A percentile compares a stretch with the other conserved stretches of the same genome.
phyloP scores from a whole-genome alignment of 164 flowering plant species.

The Vitis vinifera region ASM3070453v1 NC_081820.1:24185501-24186000 shows the following conservation, averaged over 20 bases:
- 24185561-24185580: constrained; percentile 51
- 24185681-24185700: constrained; percentile 42
- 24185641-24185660: constrained; percentile 33
- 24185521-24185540: constrained; percentile 34
- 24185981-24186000: too few species aligned
- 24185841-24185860: constrained; percentile 62
- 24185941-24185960: too few species aligned
- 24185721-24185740: constrained; percentile 61
- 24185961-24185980: too few species aligned
- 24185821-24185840: constrained; percentile 58
- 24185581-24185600: constrained; percentile 27
- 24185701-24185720: constrained; percentile 70
- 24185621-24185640: constrained; percentile 22
- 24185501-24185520: constrained; percentile 23
- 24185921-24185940: too few species aligned
- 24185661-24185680: constrained; percentile 37
- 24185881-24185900: not conserved
- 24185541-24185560: constrained; percentile 46
- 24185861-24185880: not conserved
- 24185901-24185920: not conserved
- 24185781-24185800: constrained; percentile 47
- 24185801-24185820: constrained; percentile 22
- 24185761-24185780: constrained; percentile 75
- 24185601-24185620: constrained; percentile 19
- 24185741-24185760: constrained; percentile 79